Evolutionary conservation across 352 stramenopile genomes (phyloP).

Genomic region (Pythium volutum): DNA sequence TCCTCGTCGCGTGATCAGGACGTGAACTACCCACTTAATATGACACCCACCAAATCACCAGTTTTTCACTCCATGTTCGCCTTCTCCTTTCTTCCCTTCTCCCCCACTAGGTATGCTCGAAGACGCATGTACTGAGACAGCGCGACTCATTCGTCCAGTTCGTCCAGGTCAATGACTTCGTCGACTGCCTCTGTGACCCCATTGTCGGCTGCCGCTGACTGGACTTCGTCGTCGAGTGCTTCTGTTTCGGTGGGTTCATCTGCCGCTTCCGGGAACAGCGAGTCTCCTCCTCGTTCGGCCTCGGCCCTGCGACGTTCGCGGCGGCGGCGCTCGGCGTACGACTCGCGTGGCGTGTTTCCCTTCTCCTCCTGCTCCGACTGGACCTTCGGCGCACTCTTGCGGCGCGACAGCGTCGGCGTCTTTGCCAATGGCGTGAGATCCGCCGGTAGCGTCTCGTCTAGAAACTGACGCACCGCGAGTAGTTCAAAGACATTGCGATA

Average conservation of each 20-base stretch:
- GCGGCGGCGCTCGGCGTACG: slow-evolving; percentile 27
- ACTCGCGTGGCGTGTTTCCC: slow-evolving; percentile 16
- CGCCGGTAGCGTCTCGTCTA: slow-evolving; percentile 35
- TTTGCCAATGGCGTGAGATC: slow-evolving; percentile 56
- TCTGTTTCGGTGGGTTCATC: slow-evolving; percentile 16
- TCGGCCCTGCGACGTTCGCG: slow-evolving; percentile 23
- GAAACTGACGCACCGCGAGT: slow-evolving; percentile 50
- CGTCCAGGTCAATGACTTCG: slow-evolving; percentile 53
- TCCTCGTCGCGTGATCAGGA: too few relatives aligned
- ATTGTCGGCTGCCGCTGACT: background rate
- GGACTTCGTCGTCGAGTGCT: slow-evolving; percentile 4
- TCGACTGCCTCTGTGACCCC: slow-evolving; percentile 26
- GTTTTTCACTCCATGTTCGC: background rate
- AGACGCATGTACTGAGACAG: background rate
- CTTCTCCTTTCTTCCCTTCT: background rate
- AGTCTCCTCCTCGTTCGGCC: slow-evolving; percentile 40
- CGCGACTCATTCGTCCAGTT: slow-evolving; percentile 9
- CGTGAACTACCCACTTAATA: too few relatives aligned
- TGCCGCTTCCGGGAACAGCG: slow-evolving; percentile 38
- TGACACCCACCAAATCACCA: too few relatives aligned
- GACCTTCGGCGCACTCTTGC: slow-evolving; percentile 28
- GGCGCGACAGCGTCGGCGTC: slow-evolving; percentile 44
- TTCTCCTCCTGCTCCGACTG: background rate
- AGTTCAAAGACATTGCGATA: slow-evolving; percentile 66
- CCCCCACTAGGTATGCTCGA: background rate